Conservation (phyloP, 495 filamentous ascomycete genomes). For the Penicillium egyptiacum region DNA sequence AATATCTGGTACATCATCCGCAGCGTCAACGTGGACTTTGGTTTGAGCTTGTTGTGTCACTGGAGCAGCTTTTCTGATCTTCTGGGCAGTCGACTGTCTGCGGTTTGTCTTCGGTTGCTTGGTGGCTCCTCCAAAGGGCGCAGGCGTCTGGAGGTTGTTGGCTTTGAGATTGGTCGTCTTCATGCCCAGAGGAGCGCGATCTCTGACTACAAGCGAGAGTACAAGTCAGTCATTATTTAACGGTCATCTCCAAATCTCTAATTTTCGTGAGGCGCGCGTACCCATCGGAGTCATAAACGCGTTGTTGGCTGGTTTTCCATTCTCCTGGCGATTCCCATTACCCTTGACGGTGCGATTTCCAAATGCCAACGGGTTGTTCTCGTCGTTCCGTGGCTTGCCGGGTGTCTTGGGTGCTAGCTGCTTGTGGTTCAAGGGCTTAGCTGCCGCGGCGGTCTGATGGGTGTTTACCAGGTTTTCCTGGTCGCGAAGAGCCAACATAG, state of each 20-base stretch:
- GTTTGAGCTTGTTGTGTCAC: conserved; percentile 36
- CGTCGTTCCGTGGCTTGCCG: conserved; percentile 82
- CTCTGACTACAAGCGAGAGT: conserved; percentile 56
- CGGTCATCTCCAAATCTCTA: not conserved
- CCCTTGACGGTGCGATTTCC: conserved; percentile 64
- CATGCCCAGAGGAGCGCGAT: conserved; percentile 78
- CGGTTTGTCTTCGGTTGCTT: conserved; percentile 50
- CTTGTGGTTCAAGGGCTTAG: conserved; percentile 76
- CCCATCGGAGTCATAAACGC: conserved; percentile 82
- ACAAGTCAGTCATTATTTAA: conserved; percentile 27
- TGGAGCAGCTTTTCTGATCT: conserved; percentile 45
- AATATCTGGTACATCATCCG: conserved; percentile 69
- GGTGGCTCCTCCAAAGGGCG: conserved; percentile 43
- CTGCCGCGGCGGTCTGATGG: conserved; percentile 72
- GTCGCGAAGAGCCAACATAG: conserved; percentile 78
- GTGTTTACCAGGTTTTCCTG: conserved; percentile 85
- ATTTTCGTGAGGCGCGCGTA: conserved; percentile 37
- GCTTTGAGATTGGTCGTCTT: conserved; percentile 97
- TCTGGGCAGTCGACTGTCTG: conserved; percentile 53
- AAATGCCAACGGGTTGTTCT: conserved; percentile 69
- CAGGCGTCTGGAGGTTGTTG: conserved; percentile 65
- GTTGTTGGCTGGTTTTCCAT: conserved; percentile 62
- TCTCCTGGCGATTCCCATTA: conserved; percentile 64
- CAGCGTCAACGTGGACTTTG: conserved; percentile 29
- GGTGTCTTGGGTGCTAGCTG: conserved; percentile 76